Conservation (phyloP, 1,284 basidiomycete genomes). For the Rhodofomes roseus region DNA sequence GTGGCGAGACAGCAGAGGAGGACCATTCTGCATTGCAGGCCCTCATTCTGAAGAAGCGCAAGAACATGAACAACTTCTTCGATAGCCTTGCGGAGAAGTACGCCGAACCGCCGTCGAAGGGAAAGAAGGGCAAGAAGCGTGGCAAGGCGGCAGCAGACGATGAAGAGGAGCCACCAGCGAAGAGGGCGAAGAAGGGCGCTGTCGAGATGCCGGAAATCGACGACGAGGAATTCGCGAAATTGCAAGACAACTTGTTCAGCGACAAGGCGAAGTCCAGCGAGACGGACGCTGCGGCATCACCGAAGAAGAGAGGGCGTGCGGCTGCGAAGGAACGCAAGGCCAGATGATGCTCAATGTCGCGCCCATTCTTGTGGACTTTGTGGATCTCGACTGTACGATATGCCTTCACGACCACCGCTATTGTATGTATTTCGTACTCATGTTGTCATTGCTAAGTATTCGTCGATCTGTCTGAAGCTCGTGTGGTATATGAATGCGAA, state of each 20-base stretch:
- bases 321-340: not conserved
- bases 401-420: constrained; percentile 3
- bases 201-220: constrained; percentile 53
- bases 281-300: constrained; percentile 20
- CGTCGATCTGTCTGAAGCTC: not conserved
- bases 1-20: constrained; percentile 46
- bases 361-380: not conserved
- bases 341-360: not conserved
- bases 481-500: not conserved
- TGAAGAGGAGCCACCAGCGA: constrained; percentile 45
- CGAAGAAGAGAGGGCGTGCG: constrained; percentile 11
- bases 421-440: constrained; percentile 9
- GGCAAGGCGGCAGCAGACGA: constrained; percentile 31
- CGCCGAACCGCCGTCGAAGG: constrained; percentile 42
- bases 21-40: constrained; percentile 76
- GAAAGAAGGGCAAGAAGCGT: constrained; percentile 53
- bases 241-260: constrained; percentile 58
- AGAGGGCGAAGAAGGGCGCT: constrained; percentile 41
- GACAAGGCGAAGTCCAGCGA: constrained; percentile 35
- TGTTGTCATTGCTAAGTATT: not conserved
- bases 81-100: constrained; percentile 85
- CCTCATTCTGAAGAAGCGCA: constrained; percentile 76
- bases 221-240: constrained; percentile 63
- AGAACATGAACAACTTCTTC: constrained; percentile 69
- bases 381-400: not conserved